Evolutionary conservation across 1,284 basidiomycete genomes (phyloP).

Genomic region (Ustilago curta): DNA sequence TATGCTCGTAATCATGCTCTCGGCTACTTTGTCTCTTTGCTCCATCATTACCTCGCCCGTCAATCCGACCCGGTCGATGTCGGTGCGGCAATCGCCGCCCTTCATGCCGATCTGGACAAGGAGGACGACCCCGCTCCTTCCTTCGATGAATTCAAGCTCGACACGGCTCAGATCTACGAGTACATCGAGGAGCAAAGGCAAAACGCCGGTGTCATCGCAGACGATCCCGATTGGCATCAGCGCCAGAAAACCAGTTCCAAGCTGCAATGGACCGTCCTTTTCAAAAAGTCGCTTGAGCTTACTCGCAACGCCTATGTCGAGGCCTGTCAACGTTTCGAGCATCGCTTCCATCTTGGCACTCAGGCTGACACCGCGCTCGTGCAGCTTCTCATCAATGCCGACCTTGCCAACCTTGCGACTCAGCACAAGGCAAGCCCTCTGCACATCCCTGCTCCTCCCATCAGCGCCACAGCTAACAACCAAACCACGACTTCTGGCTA

Average conservation of each 20-base stretch:
- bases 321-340: conserved; percentile 30
- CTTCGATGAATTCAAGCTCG: conserved; percentile 18
- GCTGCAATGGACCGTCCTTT: conserved; percentile 26
- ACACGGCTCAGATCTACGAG: conserved; percentile 27
- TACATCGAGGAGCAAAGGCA: conserved; percentile 35
- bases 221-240: conserved; percentile 31
- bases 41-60: conserved; percentile 19
- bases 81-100: conserved; percentile 11
- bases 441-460: conserved; percentile 15
- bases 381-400: neutral
- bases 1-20: conserved; percentile 35
- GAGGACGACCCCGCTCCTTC: neutral
- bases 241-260: neutral
- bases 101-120: conserved; percentile 16
- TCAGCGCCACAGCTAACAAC: neutral
- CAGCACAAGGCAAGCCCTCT: conserved; percentile 12
- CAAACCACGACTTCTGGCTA: neutral
- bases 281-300: conserved; percentile 24
- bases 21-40: conserved; percentile 32
- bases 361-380: conserved; percentile 30
- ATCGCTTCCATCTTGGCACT: conserved; percentile 10
- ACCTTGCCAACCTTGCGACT: conserved; percentile 11
- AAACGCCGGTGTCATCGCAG: conserved; percentile 22
- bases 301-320: conserved; percentile 28
- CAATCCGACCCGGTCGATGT: conserved; percentile 4